A percentile compares a stretch with the other conserved stretches of the same genome.
Evolutionary conservation across 2,329 filamentous ascomycete genomes (phyloP).

Genomic region (Onygenales sp.): DNA sequence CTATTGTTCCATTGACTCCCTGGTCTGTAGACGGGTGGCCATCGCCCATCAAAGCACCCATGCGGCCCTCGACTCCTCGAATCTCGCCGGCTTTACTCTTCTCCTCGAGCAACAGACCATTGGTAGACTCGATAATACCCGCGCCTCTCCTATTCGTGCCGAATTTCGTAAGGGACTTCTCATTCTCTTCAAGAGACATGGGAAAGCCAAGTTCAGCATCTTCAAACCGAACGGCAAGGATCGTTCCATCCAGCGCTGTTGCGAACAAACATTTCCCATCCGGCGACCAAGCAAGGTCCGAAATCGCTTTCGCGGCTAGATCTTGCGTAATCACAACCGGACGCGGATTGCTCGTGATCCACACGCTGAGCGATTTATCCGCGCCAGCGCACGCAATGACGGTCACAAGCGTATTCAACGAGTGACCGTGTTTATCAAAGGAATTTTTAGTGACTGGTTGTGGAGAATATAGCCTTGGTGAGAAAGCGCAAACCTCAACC

Average conservation of each 20-base stretch:
- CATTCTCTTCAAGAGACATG: constrained; percentile 76
- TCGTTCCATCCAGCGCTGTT: constrained; percentile 80
- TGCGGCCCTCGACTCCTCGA: constrained; percentile 81
- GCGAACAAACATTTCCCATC: constrained; percentile 81
- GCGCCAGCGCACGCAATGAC: constrained; percentile 96
- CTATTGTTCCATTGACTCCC: constrained; percentile 37
- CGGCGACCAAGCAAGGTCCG: constrained; percentile 87
- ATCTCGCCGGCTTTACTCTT: constrained; percentile 86
- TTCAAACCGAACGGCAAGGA: constrained; percentile 73
- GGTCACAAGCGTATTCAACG: constrained; percentile 54
- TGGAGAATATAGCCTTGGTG: constrained; percentile 74
- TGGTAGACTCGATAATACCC: constrained; percentile 86
- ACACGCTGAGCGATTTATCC: constrained; percentile 91
- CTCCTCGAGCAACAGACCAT: constrained; percentile 78
- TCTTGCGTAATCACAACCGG: constrained; percentile 88
- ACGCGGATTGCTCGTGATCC: constrained; percentile 92
- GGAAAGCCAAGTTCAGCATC: constrained; percentile 84
- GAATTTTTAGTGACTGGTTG: constrained; percentile 50
- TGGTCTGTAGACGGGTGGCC: constrained; percentile 47
- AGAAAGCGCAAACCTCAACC: constrained; percentile 95
- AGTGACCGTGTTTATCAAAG: constrained; percentile 30
- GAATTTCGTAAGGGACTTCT: constrained; percentile 86
- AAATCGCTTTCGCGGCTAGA: constrained; percentile 80
- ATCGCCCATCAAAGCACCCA: constrained; percentile 98
- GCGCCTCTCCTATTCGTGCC: constrained; percentile 79